Conservation (phyloP, 495 filamentous ascomycete species). For the Thermochaetoides thermophila region DNA sequence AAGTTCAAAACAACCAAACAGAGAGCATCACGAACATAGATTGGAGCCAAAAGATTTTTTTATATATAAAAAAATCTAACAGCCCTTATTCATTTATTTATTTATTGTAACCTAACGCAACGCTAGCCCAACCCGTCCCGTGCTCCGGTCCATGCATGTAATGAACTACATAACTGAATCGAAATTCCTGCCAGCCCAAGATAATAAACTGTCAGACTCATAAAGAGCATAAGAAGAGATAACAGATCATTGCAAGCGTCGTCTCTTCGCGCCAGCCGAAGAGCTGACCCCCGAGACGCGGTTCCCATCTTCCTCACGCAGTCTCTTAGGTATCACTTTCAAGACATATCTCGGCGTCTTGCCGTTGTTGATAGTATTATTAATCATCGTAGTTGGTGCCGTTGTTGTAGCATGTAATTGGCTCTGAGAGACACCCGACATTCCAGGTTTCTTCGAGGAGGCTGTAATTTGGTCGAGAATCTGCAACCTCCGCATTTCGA, state of each 20-base stretch:
- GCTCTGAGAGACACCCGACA: constrained; percentile 12
- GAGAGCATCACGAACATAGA: too few relatives aligned
- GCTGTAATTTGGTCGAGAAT: constrained; percentile 11
- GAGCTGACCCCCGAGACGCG: not conserved
- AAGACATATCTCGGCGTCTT: constrained; percentile 9
- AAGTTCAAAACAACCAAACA: too few relatives aligned
- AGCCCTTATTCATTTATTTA: too few relatives aligned
- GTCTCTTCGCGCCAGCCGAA: not conserved
- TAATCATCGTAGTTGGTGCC: constrained; percentile 9
- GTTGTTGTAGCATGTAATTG: too few relatives aligned
- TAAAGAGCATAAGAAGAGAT: constrained; percentile 9
- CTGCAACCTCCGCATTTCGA: constrained; percentile 28
- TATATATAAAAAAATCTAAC: too few relatives aligned
- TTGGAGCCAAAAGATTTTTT: too few relatives aligned
- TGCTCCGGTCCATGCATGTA: too few relatives aligned
- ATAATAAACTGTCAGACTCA: too few relatives aligned
- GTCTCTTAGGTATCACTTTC: constrained; percentile 9
- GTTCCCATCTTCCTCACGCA: not conserved
- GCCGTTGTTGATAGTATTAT: too few relatives aligned
- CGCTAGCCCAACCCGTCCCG: too few relatives aligned
- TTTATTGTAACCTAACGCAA: too few relatives aligned
- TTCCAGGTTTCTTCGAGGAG: constrained; percentile 13
- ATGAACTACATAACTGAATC: too few relatives aligned
- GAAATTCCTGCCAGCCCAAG: constrained; percentile 4
- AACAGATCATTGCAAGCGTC: constrained; percentile 6